Evolutionary conservation across 2,329 filamentous ascomycete species (phyloP).

Genomic region (Pseudopyricularia javanii): DNA sequence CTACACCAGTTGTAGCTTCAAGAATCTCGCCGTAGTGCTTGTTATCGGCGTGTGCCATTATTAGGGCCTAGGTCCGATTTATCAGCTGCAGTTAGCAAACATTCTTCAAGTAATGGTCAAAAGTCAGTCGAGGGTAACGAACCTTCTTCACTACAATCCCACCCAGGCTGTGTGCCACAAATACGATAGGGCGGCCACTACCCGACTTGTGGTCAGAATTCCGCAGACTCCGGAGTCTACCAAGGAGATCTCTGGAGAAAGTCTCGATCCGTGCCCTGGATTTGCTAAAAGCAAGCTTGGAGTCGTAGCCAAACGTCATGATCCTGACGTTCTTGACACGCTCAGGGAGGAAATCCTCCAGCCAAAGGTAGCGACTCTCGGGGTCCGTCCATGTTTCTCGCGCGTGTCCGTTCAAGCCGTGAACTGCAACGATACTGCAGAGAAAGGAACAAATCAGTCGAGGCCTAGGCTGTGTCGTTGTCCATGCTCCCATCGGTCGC

Average conservation of each 20-base stretch:
- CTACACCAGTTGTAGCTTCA: not conserved
- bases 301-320: slow-evolving; percentile 1
- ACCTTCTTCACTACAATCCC: not conserved
- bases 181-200: not conserved
- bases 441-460: not conserved
- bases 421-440: not conserved
- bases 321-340: not conserved
- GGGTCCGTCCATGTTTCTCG: not conserved
- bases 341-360: not conserved
- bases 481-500: not conserved
- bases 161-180: not conserved
- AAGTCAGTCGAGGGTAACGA: not conserved
- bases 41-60: not conserved
- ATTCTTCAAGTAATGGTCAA: not conserved
- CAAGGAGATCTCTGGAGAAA: not conserved
- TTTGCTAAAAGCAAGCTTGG: not conserved
- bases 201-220: not conserved
- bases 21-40: not conserved
- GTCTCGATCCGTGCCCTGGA: not conserved
- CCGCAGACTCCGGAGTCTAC: not conserved
- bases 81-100: not conserved
- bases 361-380: not conserved
- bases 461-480: no score
- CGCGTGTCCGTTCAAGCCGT: not conserved
- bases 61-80: not conserved